Evolutionary conservation across 495 filamentous ascomycete species (phyloP), one percentile per base, ranked within the genome.

Genomic region (Collariella sp.): DNA sequence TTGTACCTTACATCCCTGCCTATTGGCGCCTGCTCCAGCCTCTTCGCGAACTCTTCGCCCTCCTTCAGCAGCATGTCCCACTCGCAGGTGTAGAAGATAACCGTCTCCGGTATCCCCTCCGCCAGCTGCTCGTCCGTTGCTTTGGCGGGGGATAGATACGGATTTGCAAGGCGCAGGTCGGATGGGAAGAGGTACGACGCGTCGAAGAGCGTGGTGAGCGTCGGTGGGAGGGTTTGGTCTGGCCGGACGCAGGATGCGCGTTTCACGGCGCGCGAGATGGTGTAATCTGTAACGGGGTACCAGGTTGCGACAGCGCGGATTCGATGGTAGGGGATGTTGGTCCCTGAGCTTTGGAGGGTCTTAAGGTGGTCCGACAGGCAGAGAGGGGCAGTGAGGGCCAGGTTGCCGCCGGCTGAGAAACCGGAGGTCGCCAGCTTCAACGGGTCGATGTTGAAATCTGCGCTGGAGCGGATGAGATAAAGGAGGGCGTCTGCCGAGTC

Each of bases 21-120:
- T 18, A 88, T 70, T 0, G 73, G 76, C 46, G 77, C 65, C 9
- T 60, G 54, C 19, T 55, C 55, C 43, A 96, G 63, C 4, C 88
- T 74, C 24, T 78, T 73, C 7, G 83, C 77, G 47, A 95, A 83
- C 15, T 70, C 64, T 60, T 87, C 76, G 2, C 84, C 89, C 66
- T 96, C 91, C 2, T 78, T 77, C 35, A 89, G 72, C 22, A 96
- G 69, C 86, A 95, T 93, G 62, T 96, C 91, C 81, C 84, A 94
- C 69, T 96, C 91, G 68, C 89, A 95, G 11, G 87, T 83, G 57
- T 83, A 87, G 41, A 96, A 67, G 4, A 79, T 62, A 16, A 79
- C 66, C 5, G 81, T 76, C 0, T 74, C 65, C 5, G 73, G 76
- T 1, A 80, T 70, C 62, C 78, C 72, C 7, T 63, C 65, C 7